Percentiles rank a stretch among this genome's conserved stretches.
phyloP scores from a whole-genome alignment of 2,329 filamentous ascomycete genomes.

The Diatrype stigma region DNA sequence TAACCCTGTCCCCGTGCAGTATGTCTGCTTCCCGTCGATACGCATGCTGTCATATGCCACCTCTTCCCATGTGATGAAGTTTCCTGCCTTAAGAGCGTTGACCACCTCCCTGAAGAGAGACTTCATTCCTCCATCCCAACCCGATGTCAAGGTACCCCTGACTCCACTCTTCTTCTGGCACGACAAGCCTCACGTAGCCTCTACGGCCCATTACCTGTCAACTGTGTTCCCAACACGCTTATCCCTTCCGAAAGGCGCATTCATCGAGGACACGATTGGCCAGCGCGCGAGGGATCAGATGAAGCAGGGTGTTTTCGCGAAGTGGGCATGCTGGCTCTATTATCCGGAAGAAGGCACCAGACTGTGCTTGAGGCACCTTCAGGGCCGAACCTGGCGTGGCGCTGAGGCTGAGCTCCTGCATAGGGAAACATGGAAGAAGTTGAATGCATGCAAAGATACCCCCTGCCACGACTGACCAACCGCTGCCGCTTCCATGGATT shows the following conservation, averaged over 20 bases:
- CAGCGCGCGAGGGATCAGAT: slow-evolving; percentile 52
- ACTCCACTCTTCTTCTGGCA: slow-evolving; percentile 58
- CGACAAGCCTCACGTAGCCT: slow-evolving; percentile 52
- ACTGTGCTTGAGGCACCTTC: slow-evolving; percentile 46
- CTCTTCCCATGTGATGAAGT: slow-evolving; percentile 41
- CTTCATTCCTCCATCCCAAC: slow-evolving; percentile 24
- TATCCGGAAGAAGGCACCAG: slow-evolving; percentile 43
- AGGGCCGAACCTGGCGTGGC: slow-evolving; percentile 48
- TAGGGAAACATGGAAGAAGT: slow-evolving; percentile 15
- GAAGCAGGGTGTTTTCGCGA: slow-evolving; percentile 48
- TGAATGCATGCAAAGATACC: slow-evolving; percentile 1
- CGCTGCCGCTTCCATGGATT: neutral
- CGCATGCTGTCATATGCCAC: slow-evolving; percentile 48
- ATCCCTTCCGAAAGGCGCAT: slow-evolving; percentile 47
- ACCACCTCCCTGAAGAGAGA: slow-evolving; percentile 38
- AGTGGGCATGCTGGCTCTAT: slow-evolving; percentile 54
- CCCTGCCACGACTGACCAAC: neutral
- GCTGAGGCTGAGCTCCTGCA: slow-evolving; percentile 25
- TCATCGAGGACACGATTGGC: slow-evolving; percentile 54
- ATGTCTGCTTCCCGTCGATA: slow-evolving; percentile 49
- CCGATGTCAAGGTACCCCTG: slow-evolving; percentile 33
- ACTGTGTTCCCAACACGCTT: slow-evolving; percentile 46
- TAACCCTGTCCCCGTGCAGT: slow-evolving; percentile 40
- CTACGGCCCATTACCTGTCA: slow-evolving; percentile 43
- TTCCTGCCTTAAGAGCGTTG: slow-evolving; percentile 36